Evolutionary conservation across 345 rosid species (phyloP), one percentile per base, ranked within the genome.

Genomic region (Corchorus capsularis): DNA sequence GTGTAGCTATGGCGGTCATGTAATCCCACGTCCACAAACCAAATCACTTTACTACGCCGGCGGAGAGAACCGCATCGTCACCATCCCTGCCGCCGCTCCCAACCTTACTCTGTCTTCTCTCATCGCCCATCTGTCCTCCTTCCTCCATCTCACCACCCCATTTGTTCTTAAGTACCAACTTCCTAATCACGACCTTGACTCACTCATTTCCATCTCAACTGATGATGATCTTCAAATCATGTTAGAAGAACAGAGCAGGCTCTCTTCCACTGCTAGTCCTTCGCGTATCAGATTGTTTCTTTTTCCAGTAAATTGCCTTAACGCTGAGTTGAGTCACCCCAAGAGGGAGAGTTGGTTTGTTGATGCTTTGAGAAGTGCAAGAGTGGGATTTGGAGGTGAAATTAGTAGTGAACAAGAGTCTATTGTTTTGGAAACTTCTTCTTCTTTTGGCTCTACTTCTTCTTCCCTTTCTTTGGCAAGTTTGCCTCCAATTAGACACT

Each of bases 1-100:
- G 98, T 90, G 94, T 81, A 89, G 96, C 83, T 88, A 91, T 81
- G 94, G 93, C 49, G 96, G 98, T 60, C 87, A 73, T 57, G 85
- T 94, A 74, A 63, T 79, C 71, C 80, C 89, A 8, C 86, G 85
- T 8, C 90, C 87, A 43, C 74, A 83, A 61, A 72, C 80, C 66
- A 94, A 94, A 87, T 82, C 89, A 62, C 76, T 82, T 27, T 86
- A 83, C 72, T 90, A 88, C 80, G 72, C 72, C 19, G 89, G 94
- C 63, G 94, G 94, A 3, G 92, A 90, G 74, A 88, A 87, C 69
- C 90, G 92, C 65, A 84, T 90, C 73, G 82, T 87, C 78, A 35
- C 79, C 84, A 45, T 74, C 75, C 87, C 68, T 78, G 82, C 66
- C 86, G 86, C 83, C 37, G 32, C 54, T 32, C 66, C 35, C 67